A percentile compares a stretch with the other conserved stretches of the same genome.
These are phyloP conservation scores for Vaccinium myrtillus DNA, from an alignment of 148 eudicot genomes.

Conservation along the genomic window DNA sequence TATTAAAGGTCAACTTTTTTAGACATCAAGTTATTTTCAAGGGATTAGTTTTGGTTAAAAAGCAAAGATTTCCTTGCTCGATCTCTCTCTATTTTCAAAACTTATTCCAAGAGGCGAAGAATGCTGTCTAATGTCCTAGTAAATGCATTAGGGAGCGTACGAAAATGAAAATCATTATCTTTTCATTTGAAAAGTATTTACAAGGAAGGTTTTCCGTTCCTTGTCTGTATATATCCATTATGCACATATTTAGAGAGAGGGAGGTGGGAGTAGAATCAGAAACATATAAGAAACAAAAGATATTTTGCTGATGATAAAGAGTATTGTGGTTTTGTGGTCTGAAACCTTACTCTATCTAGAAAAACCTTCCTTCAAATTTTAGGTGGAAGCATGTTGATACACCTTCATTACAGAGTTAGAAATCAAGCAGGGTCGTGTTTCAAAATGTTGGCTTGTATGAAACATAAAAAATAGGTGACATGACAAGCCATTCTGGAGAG, in stretches of 20 bases:
- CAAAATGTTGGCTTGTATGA: no score
- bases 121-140: neutral
- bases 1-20: neutral
- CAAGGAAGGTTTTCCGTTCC: neutral
- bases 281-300: neutral
- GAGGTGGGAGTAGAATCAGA: neutral
- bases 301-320: neutral
- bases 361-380: neutral
- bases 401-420: neutral
- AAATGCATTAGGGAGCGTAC: neutral
- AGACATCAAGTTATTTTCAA: neutral
- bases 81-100: neutral
- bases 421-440: neutral
- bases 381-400: neutral
- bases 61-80: neutral
- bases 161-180: neutral
- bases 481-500: neutral
- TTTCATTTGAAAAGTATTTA: neutral
- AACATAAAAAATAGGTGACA: neutral
- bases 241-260: neutral
- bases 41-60: neutral
- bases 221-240: neutral
- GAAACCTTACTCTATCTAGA: neutral
- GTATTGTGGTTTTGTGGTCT: neutral
- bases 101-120: neutral